Conservation (phyloP, 2,329 filamentous ascomycete genomes). For the Verticillium nonalfalfae region DNA sequence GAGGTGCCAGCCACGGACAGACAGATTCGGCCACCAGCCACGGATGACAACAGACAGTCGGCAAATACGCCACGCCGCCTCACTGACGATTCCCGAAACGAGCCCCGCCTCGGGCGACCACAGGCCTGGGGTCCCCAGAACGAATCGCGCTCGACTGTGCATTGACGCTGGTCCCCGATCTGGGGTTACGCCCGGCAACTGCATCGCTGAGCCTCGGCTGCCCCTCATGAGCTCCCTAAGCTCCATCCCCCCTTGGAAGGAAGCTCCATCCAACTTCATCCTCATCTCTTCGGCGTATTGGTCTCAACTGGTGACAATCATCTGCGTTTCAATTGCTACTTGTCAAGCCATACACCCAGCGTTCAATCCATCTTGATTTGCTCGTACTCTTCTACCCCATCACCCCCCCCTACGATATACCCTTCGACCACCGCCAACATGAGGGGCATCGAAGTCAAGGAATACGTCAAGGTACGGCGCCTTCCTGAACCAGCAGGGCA, state of each 20-base stretch:
- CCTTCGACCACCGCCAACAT: constrained; percentile 39
- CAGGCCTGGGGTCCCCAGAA: neutral
- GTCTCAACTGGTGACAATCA: neutral
- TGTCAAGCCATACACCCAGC: too few relatives aligned
- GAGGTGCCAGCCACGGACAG: neutral
- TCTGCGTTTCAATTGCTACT: neutral
- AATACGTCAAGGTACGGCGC: constrained; percentile 64
- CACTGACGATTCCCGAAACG: neutral
- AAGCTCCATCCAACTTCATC: neutral
- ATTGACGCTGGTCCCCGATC: neutral
- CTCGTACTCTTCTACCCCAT: too few relatives aligned
- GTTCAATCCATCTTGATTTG: too few relatives aligned
- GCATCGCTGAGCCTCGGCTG: neutral
- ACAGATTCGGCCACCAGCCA: neutral
- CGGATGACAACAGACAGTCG: neutral
- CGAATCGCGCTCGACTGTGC: neutral
- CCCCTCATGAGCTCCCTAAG: neutral
- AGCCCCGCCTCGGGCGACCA: neutral
- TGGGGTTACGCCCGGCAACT: neutral
- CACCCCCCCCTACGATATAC: neutral
- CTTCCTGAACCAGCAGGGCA: neutral
- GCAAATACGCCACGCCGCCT: too few relatives aligned
- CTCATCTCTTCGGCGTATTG: neutral
- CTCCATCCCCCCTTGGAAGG: neutral
- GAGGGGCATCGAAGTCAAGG: constrained; percentile 66